These are phyloP conservation scores for Neurospora sp. DNA, from an alignment of 495 filamentous ascomycete species.

Conservation along the genomic window DNA sequence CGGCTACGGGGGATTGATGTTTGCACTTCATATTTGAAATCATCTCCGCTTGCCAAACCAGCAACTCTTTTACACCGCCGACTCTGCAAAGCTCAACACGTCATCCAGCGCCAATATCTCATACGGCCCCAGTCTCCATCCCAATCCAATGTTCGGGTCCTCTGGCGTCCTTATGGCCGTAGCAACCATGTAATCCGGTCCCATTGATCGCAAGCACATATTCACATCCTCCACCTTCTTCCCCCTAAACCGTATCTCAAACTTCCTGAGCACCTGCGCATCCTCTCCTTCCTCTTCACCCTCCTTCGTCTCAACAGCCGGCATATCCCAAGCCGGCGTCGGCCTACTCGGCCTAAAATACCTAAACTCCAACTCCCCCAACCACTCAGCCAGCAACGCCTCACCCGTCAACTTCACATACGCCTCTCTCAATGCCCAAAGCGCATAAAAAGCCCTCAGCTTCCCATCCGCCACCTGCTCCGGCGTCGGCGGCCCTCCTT, in stretches of 20 bases:
- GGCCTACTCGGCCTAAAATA: conserved; percentile 24
- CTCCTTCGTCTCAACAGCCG: conserved; percentile 3
- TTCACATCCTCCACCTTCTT: conserved; percentile 32
- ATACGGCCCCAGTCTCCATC: conserved; percentile 30
- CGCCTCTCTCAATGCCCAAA: conserved; percentile 83
- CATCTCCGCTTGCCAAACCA: neutral
- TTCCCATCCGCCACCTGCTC: conserved; percentile 22
- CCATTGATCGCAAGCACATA: conserved; percentile 30
- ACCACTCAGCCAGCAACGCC: conserved; percentile 71
- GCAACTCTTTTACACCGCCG: neutral
- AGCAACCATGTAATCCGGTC: conserved; percentile 37
- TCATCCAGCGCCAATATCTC: conserved; percentile 27
- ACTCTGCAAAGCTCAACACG: conserved; percentile 29
- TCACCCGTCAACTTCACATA: conserved; percentile 93
- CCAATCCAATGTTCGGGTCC: conserved; percentile 22
- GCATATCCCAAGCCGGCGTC: conserved; percentile 11
- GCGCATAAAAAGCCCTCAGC: conserved; percentile 73
- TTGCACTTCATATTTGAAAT: neutral
- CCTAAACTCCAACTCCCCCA: conserved; percentile 43
- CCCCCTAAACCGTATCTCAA: conserved; percentile 31
- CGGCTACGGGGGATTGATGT: neutral
- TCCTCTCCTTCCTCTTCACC: conserved; percentile 11
- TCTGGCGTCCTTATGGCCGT: conserved; percentile 34
- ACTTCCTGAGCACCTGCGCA: conserved; percentile 17
- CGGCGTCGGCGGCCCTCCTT: conserved; percentile 2